Percentiles rank a stretch among this genome's conserved stretches.
These are phyloP conservation scores for Phytophthora niederhauseri DNA, from an alignment of 352 stramenopile genomes.

Conservation along the genomic window DNA sequence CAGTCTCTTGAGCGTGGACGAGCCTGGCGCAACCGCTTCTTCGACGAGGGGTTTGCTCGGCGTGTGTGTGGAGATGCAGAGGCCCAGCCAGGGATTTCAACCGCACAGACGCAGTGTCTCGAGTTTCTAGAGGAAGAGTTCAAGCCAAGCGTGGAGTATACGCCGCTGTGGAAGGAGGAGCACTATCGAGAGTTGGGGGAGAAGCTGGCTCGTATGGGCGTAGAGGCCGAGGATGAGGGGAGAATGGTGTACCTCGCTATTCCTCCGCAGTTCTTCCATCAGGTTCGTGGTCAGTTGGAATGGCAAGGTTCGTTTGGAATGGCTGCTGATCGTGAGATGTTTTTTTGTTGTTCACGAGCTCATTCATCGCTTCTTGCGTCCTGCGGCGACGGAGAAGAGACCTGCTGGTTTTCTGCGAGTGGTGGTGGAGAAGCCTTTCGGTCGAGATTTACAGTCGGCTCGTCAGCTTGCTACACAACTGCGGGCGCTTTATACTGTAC, in stretches of 20 bases:
- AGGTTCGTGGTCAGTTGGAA: conserved; percentile 30
- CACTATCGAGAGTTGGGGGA: conserved; percentile 41
- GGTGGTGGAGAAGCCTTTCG: conserved; percentile 86
- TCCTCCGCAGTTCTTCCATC: conserved; percentile 66
- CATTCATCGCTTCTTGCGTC: conserved; percentile 43
- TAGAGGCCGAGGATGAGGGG: conserved; percentile 32
- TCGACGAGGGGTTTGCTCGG: conserved; percentile 32
- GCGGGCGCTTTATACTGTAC: conserved; percentile 42
- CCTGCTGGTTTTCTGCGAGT: conserved; percentile 56
- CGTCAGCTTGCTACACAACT: conserved; percentile 47
- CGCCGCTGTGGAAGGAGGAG: conserved; percentile 37
- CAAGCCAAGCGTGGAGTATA: conserved; percentile 50
- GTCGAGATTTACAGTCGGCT: conserved; percentile 59
- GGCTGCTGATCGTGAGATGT: neutral
- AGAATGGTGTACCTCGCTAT: conserved; percentile 84
- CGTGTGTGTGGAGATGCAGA: conserved; percentile 43
- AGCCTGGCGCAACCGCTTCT: conserved; percentile 47
- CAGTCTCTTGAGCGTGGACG: conserved; percentile 32
- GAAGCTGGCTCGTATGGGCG: conserved; percentile 17
- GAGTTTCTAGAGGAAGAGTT: conserved; percentile 46
- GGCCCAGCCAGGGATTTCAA: neutral
- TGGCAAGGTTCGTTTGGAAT: no score
- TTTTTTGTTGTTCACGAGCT: conserved; percentile 25
- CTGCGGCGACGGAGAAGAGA: neutral
- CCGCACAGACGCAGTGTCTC: conserved; percentile 23